Conservation (phyloP, 805 yeast genomes). For the Lachancea thermotolerans region DNA sequence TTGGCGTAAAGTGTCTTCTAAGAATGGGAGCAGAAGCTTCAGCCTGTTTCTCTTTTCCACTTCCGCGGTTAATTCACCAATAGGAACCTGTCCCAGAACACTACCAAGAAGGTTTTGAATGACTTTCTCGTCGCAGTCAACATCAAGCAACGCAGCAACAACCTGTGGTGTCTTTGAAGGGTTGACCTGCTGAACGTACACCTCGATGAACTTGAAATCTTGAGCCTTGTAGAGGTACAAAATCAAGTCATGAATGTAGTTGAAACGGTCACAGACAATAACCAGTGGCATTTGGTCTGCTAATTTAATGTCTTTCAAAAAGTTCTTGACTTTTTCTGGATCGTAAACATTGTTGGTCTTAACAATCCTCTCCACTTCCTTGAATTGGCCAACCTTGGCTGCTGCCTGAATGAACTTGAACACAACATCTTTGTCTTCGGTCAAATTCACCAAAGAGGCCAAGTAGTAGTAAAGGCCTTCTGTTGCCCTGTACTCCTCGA, state of each 20-base stretch:
- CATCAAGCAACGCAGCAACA: conserved; percentile 91
- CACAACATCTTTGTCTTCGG: conserved; percentile 92
- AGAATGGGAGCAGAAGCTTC: conserved; percentile 84
- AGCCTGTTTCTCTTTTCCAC: conserved; percentile 95
- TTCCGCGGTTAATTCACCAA: conserved; percentile 80
- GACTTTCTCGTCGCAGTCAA: conserved; percentile 90
- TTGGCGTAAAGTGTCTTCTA: conserved; percentile 77
- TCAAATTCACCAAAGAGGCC: conserved; percentile 85
- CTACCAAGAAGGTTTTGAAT: conserved; percentile 75
- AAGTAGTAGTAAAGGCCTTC: conserved; percentile 95
- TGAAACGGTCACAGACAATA: conserved; percentile 89
- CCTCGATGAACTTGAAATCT: conserved; percentile 93
- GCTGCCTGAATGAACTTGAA: conserved; percentile 95
- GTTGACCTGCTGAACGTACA: conserved; percentile 95
- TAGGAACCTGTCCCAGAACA: conserved; percentile 91
- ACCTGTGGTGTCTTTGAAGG: conserved; percentile 96
- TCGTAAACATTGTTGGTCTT: conserved; percentile 91
- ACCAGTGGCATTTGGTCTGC: conserved; percentile 95
- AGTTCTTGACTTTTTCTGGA: conserved; percentile 96
- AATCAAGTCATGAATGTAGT: conserved; percentile 88
- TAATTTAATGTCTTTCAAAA: conserved; percentile 85
- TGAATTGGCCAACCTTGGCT: conserved; percentile 78
- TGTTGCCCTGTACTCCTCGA: conserved; percentile 85
- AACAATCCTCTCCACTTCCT: conserved; percentile 93
- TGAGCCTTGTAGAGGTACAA: conserved; percentile 92